A percentile compares a stretch with the other conserved stretches of the same genome.
Conservation (phyloP, 169 alveolate genomes). For the Neospora caninum region DNA sequence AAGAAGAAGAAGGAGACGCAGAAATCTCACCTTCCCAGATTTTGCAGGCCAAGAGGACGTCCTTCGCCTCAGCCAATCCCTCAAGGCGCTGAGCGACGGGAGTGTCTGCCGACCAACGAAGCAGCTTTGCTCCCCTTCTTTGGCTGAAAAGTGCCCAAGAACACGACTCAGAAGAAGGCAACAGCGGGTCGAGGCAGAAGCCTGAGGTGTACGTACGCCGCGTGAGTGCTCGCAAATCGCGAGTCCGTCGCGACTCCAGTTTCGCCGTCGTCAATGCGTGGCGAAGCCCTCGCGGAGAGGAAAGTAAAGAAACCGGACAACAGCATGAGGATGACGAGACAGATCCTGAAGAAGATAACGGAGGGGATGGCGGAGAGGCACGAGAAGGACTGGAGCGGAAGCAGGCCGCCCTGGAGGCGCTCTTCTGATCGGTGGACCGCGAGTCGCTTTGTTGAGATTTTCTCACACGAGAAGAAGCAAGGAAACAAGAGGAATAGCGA, state of each 20-base stretch:
- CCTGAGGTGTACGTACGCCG: neutral
- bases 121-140: conserved; percentile 34
- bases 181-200: neutral
- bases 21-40: conserved; percentile 33
- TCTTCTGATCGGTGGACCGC: neutral
- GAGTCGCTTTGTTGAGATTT: no score
- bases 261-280: neutral
- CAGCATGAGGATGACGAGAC: neutral
- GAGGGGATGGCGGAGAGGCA: neutral
- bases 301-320: neutral
- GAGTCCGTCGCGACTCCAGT: neutral
- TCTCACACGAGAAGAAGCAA: no score
- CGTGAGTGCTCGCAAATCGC: neutral
- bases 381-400: neutral
- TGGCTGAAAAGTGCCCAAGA: neutral
- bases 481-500: no score
- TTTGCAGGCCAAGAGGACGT: conserved; percentile 48
- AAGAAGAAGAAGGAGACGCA: no score
- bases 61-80: conserved; percentile 48
- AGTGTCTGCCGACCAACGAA: conserved; percentile 64
- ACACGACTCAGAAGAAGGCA: neutral
- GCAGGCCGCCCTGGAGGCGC: neutral
- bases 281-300: neutral
- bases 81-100: conserved; percentile 51
- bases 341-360: neutral